Evolutionary conservation across 345 rosid genomes (phyloP).

Genomic region (Sisymbrium altissimum): DNA sequence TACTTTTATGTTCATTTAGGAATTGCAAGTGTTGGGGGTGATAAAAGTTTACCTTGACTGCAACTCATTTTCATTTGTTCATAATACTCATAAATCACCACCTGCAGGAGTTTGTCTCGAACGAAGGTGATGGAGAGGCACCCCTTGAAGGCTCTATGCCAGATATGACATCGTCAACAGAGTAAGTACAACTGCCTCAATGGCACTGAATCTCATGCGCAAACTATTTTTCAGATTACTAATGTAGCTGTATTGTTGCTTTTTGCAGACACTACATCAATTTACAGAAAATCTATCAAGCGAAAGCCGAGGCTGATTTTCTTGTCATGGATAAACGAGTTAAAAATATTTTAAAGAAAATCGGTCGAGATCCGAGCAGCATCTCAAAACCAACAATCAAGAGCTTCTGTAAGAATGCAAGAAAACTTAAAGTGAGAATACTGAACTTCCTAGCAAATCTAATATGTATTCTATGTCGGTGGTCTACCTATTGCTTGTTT

Average conservation of each 20-base stretch:
- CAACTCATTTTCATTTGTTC: not conserved
- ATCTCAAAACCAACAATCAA: constrained; percentile 65
- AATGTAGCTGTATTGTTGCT: constrained; percentile 3
- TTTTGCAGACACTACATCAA: constrained; percentile 70
- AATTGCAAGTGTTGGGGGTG: not conserved
- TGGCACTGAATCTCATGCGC: not conserved
- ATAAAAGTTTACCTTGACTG: not conserved
- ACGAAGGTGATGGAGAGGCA: constrained; percentile 87
- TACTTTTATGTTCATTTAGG: not conserved
- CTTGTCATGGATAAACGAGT: constrained; percentile 66
- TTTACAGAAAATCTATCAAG: constrained; percentile 85
- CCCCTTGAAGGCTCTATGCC: constrained; percentile 99
- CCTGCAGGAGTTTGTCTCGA: constrained; percentile 73
- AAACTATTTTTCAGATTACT: constrained; percentile 12
- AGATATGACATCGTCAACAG: constrained; percentile 99
- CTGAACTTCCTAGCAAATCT: not conserved
- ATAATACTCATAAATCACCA: not conserved
- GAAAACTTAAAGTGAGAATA: constrained; percentile 76
- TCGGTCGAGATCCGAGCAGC: constrained; percentile 68
- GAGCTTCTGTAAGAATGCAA: constrained; percentile 84
- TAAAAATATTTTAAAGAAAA: constrained; percentile 57
- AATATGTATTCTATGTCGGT: not conserved
- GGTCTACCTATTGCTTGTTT: not conserved
- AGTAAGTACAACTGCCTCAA: constrained; percentile 47
- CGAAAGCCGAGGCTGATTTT: constrained; percentile 92